Percentiles rank a stretch among this genome's conserved stretches.
phyloP scores from a whole-genome alignment of 1,284 basidiomycete genomes.

The Cutaneotrichosporon sp. region DNA sequence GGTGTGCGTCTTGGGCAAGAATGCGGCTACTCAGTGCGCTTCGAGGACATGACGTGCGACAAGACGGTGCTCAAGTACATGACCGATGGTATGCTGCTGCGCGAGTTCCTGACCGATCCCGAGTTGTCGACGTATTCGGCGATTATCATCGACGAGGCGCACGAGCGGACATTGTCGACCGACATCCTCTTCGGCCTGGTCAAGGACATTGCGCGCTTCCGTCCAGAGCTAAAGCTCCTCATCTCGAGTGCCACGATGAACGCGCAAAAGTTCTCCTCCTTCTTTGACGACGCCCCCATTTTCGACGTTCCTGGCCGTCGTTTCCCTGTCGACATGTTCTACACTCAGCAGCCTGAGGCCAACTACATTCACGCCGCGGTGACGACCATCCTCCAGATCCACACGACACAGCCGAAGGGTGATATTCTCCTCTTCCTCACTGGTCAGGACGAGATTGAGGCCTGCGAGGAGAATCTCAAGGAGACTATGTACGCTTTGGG shows the following conservation, averaged over 20 bases:
- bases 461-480: constrained; percentile 89
- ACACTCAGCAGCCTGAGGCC: constrained; percentile 94
- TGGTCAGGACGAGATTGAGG: constrained; percentile 99
- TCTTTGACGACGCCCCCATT: constrained; percentile 90
- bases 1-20: constrained; percentile 93
- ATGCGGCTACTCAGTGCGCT: constrained; percentile 97
- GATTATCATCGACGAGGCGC: constrained; percentile 94
- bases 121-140: constrained; percentile 89
- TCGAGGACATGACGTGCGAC: constrained; percentile 98
- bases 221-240: constrained; percentile 83
- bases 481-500: constrained; percentile 93
- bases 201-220: constrained; percentile 97
- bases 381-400: constrained; percentile 98
- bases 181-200: constrained; percentile 95
- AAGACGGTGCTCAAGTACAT: constrained; percentile 97
- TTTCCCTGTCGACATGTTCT: constrained; percentile 98
- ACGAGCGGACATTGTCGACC: constrained; percentile 91
- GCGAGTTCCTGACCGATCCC: constrained; percentile 93
- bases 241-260: constrained; percentile 98
- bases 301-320: constrained; percentile 96
- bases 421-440: constrained; percentile 98
- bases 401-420: constrained; percentile 97
- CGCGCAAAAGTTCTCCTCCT: constrained; percentile 92
- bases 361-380: constrained; percentile 99
- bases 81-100: constrained; percentile 97